Evolutionary conservation across 441 rosid genomes (phyloP), one percentile per base, ranked within the genome.

Genomic region (Flueggea neowawraea): DNA sequence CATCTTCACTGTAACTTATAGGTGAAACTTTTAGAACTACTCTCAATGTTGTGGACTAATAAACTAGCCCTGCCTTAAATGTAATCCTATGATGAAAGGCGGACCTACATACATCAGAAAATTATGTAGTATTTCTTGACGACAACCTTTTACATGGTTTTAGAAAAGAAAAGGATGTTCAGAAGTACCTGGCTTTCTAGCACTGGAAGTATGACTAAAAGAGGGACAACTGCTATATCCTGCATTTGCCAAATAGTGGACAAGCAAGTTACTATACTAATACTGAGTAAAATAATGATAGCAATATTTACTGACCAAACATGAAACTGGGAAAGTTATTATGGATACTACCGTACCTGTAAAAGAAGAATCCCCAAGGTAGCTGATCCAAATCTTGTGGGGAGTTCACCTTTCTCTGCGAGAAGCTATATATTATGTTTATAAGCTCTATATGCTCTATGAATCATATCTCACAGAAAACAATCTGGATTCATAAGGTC

Each of bases 351-450:
- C 68, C n/a, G 16, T 66, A 94, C 99, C 99, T 94, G 99, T 64
- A 94, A 76, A 62, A 94, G 97, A 81, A 94, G 97, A 74, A 94
- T 87, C 59, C 99, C 99, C 68, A 94, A 78, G 64, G 99, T 91
- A 69, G 99, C 97, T 6, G 99, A 94, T 65, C 99, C 99, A 79
- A 90, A 83, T 78, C 95, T 87, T 62, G 99, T 94, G 45, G 99
- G 96, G 52, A 94, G 96, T 85, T 94, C 99, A 70, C 99, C 99
- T 70, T 78, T 89, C 80, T 94, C 99, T 81, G 99, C 97, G 76
- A 94, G 94, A 71, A 94, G 99, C 97, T 94, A 78, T 69, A 77
- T 28, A 73, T 69, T 69, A 71, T 58, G 68, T 41, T 69, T 68
- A 72, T 80, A 71, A 84, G 87, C 61, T 65, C 69, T 60, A 63